Evolutionary conservation across 1,284 basidiomycete species (phyloP), one percentile per base, ranked within the genome.

Genomic region (Ceratobasidium theobromae): DNA sequence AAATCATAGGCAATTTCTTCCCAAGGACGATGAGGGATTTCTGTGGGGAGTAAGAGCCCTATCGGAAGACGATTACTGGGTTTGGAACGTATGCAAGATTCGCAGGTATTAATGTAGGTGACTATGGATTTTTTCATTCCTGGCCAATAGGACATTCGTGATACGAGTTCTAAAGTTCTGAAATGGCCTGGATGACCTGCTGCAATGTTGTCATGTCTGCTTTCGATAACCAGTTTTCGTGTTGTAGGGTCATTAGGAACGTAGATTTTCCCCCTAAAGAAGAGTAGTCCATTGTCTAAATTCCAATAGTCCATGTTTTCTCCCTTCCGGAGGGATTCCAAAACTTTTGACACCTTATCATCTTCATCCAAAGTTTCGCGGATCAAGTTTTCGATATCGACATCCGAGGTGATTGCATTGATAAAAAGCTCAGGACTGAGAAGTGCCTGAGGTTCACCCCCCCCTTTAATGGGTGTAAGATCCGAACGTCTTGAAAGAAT

Each of bases 401-500:
- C 11, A 40, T 58, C 25, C 12, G 27, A 3, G 12, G 1, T 40
- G 16, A 40, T 45, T n/a, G 40, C n/a, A 28, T 1, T 2, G 4
- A 45, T 18, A 45, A 41, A 45, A 11, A 46, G 3, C 21, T 45
- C 16, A 27, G 40, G 40, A 23, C 28, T 46, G 18, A 45, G 12
- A 8, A 43, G 3, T 4, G 40, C 40, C 8, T 33, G 32, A 9
- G 3, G 2, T 14, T 58, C 40, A 27, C 35, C 55, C 55, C 55
- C 55, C 40, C 55, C 38, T 21, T 38, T 6, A 38, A 38, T 3
- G n/a, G 28, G 33, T n/a, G n/a, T 3, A 43, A 54, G 69, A 43
- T 72, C 71, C 16, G 46, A 43, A 11, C 69, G 57, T 46, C 69
- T 27, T 4, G 72, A 70, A 18, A 75, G 67, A 9, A 74, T 70